Percentiles rank a stretch among this genome's conserved stretches.
Conservation (phyloP, 306 rosid species). For the Fagus sylvatica region DNA sequence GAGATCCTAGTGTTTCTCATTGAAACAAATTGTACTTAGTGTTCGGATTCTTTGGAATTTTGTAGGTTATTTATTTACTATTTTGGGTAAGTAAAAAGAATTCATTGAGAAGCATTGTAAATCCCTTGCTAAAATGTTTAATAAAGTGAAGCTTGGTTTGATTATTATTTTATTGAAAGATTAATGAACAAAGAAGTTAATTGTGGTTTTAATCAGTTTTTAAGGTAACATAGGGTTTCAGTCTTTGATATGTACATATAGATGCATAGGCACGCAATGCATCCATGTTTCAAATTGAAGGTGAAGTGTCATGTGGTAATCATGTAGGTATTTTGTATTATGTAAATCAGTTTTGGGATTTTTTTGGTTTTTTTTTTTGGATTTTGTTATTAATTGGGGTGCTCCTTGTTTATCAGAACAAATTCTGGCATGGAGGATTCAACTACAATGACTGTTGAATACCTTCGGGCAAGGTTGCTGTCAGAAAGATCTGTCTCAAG, state of each 20-base stretch:
- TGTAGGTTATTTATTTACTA: neutral
- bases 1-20: neutral
- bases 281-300: neutral
- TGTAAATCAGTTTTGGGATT: conserved; percentile 6
- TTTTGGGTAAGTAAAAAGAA: neutral
- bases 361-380: neutral
- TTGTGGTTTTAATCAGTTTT: neutral
- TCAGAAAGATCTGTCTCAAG: conserved; percentile 86
- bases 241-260: neutral
- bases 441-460: conserved; percentile 73
- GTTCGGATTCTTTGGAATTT: neutral
- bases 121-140: neutral
- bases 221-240: neutral
- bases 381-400: conserved; percentile 26
- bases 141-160: neutral
- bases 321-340: neutral
- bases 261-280: neutral
- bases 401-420: conserved; percentile 34
- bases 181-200: neutral
- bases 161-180: neutral
- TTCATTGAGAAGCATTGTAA: neutral
- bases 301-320: neutral
- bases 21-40: neutral
- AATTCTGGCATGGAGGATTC: conserved; percentile 64
- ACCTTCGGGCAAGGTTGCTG: conserved; percentile 82